Evolutionary conservation across 352 stramenopile species (phyloP).

Genomic region (Aphanomyces euteiches): DNA sequence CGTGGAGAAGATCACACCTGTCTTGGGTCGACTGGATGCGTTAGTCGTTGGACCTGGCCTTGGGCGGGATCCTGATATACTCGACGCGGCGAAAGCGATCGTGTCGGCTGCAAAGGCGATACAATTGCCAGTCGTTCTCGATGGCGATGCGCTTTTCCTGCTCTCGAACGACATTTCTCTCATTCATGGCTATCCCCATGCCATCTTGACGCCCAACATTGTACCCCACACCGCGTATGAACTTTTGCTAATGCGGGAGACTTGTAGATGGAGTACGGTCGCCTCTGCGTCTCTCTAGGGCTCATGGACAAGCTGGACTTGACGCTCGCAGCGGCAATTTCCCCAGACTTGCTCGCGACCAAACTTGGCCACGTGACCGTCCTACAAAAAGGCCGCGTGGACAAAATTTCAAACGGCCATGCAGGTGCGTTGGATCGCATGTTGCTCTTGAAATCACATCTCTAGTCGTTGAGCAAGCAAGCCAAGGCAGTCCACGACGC

Average conservation of each 20-base stretch:
- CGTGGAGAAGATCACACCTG: constrained; percentile 39
- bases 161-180: constrained; percentile 68
- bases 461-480: constrained; percentile 29
- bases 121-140: constrained; percentile 88
- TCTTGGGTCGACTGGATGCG: constrained; percentile 65
- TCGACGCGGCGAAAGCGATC: constrained; percentile 72
- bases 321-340: constrained; percentile 47
- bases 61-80: constrained; percentile 85
- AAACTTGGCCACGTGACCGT: constrained; percentile 71
- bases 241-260: background rate
- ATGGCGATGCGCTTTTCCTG: constrained; percentile 93
- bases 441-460: background rate
- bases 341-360: constrained; percentile 26
- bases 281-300: constrained; percentile 51
- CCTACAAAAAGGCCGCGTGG: constrained; percentile 75
- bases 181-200: constrained; percentile 58
- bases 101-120: constrained; percentile 55
- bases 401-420: constrained; percentile 75
- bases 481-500: constrained; percentile 69
- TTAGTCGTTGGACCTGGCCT: constrained; percentile 92
- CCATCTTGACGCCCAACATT: constrained; percentile 94
- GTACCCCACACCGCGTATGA: constrained; percentile 35
- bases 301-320: constrained; percentile 50
- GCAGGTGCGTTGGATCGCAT: constrained; percentile 39
- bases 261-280: constrained; percentile 80